Evolutionary conservation across 169 alveolate species (phyloP).

Genomic region (Cystoisospora suis): DNA sequence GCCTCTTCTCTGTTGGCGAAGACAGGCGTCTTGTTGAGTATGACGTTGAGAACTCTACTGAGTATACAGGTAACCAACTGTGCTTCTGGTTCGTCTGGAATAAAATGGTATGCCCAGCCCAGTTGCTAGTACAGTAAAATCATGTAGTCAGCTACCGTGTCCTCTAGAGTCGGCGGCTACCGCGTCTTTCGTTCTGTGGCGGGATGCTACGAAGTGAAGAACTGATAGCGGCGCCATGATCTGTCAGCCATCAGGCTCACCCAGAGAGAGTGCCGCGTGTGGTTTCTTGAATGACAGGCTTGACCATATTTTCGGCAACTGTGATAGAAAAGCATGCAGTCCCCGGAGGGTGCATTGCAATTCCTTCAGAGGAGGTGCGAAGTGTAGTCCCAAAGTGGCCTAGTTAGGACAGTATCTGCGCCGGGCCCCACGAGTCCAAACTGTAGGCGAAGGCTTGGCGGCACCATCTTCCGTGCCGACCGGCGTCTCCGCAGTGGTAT

Average conservation of each 20-base stretch:
- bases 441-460: too few species aligned
- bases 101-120: background rate
- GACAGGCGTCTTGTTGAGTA: slow-evolving; percentile 66
- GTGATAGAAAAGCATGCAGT: slow-evolving; percentile 41
- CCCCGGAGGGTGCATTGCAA: slow-evolving; percentile 28
- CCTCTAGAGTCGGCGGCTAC: too few species aligned
- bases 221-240: background rate
- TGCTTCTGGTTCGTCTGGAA: background rate
- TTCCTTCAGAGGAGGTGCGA: background rate
- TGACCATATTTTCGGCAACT: background rate
- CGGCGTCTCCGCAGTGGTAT: too few species aligned
- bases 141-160: background rate
- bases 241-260: background rate
- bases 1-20: slow-evolving; percentile 67
- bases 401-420: too few species aligned
- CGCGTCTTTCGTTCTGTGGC: background rate
- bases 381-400: too few species aligned
- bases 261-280: background rate
- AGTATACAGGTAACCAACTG: slow-evolving; percentile 49
- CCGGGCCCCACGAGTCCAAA: too few species aligned
- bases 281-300: background rate
- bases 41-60: slow-evolving; percentile 54
- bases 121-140: background rate
- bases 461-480: too few species aligned
- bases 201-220: background rate